These are phyloP conservation scores for Fusarium oxysporum DNA, from an alignment of 2,329 filamentous ascomycete genomes.

Conservation along the genomic window DNA sequence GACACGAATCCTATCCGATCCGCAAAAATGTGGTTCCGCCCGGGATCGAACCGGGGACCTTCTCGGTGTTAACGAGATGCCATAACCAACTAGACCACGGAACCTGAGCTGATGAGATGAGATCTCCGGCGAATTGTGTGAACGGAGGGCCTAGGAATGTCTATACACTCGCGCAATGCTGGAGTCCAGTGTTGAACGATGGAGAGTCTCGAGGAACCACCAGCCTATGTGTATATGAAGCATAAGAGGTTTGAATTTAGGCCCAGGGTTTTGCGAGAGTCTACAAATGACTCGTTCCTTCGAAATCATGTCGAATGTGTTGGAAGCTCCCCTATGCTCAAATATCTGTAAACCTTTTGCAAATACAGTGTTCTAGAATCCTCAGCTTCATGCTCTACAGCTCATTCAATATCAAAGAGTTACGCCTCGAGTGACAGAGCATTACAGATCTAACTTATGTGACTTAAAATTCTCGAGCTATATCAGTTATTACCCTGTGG, in stretches of 20 bases:
- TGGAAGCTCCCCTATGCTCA: neutral
- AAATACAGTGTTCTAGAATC: accelerated
- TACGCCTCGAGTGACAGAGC: accelerated
- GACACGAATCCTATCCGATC: accelerated
- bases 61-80: conserved; percentile 42
- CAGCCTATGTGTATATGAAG: accelerated
- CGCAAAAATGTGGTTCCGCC: conserved; percentile 37
- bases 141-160: accelerated
- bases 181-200: accelerated
- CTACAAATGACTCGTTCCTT: accelerated
- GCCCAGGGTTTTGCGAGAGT: accelerated
- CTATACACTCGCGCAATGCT: neutral
- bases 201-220: neutral
- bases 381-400: neutral
- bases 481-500: accelerated
- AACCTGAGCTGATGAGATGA: neutral
- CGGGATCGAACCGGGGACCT: conserved; percentile 40
- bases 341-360: neutral
- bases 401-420: neutral
- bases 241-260: accelerated
- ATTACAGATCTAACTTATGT: accelerated
- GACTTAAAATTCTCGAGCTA: accelerated
- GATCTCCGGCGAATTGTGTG: neutral
- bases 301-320: accelerated
- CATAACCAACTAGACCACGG: conserved; percentile 43